These are phyloP conservation scores for Neurospora crassa DNA, from an alignment of 2,329 filamentous ascomycete species.

Conservation along the genomic window DNA sequence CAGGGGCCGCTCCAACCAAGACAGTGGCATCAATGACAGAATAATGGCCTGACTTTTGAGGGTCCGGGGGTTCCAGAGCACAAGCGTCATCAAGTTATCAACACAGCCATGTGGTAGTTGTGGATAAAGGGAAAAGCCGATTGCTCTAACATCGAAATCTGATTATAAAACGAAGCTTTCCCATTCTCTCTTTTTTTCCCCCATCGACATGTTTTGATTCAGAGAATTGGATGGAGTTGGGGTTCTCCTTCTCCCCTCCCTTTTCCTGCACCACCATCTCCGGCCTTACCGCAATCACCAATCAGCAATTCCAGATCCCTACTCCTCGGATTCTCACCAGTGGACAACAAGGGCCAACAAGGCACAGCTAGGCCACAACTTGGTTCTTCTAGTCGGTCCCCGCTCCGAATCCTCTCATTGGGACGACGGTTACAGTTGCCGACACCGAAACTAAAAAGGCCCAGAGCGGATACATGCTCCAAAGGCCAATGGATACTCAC, in stretches of 20 bases:
- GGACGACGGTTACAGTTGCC: not conserved
- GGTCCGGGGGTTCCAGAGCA: not conserved
- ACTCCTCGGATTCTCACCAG: not conserved
- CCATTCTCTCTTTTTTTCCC: no score
- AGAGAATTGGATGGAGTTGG: not conserved
- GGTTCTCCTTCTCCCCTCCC: not conserved
- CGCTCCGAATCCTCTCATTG: not conserved
- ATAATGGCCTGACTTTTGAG: slow-evolving; percentile 6
- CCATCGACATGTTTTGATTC: not conserved
- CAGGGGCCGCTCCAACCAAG: not conserved
- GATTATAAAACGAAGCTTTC: not conserved
- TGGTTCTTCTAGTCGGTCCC: not conserved
- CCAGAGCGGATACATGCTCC: not conserved
- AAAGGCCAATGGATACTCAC: not conserved
- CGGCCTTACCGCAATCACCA: not conserved
- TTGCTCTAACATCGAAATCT: not conserved
- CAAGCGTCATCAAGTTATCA: not conserved
- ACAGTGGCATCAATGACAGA: slow-evolving; percentile 2
- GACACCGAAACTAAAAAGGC: not conserved
- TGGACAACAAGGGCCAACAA: not conserved
- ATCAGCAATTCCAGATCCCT: not conserved
- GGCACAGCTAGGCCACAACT: not conserved
- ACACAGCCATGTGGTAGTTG: not conserved
- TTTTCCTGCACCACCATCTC: not conserved
- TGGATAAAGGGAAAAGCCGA: not conserved